Base-by-base conservation (phyloP, 1,284 basidiomycete species). In the Fomitiporia mediterranea region DNA sequence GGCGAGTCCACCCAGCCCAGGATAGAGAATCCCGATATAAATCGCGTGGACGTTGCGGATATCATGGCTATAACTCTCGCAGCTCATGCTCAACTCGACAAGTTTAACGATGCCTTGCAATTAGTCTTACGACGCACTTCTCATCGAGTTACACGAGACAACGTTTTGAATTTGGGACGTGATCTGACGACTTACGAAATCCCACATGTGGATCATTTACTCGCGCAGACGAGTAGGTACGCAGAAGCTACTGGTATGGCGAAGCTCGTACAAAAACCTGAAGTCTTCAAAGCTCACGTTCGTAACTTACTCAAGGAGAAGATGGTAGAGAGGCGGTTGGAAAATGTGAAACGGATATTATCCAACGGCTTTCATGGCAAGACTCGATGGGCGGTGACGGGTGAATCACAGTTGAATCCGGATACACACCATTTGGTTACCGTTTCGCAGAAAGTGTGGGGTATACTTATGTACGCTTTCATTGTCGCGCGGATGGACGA, bases 381-480 rank as follows among this genome's bases (percentile, higher is more conserved):
- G 0, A 64, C 74, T 38, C 68, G 76, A 3, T 81, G 74, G 68
- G 68, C 82, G 42, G 73, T 80, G 17, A 62, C 76, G 6, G 68
- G 72, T 37, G 67, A 72, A 17, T 60, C 67, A 8, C 61, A 63
- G 7, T 61, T 72, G 23, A 72, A 72, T 0, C 47, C 65, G 2
- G 63, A 67, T 21, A n/a, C n/a, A n/a, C n/a, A n/a, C n/a, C 77
- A 69, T 58, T 70, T 72, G n/a, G 68, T 84, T 17, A 67, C 77
- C 9, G 69, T 90, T 62, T 74, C 78, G 2, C 76, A 81, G 56
- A 67, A 74, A 8, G 69, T 73, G 17, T 91, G 87, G 87, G 73
- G 74, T 0, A 73, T 78, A 1, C 82, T 91, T 61, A 68, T 91
- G 47, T 74, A 73, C 2, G 80, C 77, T 15, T 87, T 88, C 60